Evolutionary conservation across 306 rosid genomes (phyloP).

Genomic region (Castanea sativa): DNA sequence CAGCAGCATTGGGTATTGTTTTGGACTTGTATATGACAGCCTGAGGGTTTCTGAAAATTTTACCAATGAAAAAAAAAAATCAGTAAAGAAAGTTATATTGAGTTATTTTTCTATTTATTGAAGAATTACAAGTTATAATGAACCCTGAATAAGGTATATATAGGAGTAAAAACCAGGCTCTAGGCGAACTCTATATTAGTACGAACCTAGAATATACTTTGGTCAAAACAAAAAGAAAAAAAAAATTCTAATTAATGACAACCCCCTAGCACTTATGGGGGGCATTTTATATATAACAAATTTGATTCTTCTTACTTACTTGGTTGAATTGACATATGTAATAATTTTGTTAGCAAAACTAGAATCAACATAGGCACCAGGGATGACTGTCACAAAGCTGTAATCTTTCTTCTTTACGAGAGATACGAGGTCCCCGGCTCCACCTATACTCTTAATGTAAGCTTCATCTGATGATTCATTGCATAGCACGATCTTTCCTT

Average conservation of each 20-base stretch:
- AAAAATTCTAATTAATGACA: no score
- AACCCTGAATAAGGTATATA: no score
- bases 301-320: conserved; percentile 30
- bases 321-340: conserved; percentile 66
- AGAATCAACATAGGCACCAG: conserved; percentile 36
- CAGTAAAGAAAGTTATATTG: no score
- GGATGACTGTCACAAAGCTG: conserved; percentile 32
- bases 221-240: no score
- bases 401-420: conserved; percentile 20
- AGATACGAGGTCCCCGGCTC: conserved; percentile 54
- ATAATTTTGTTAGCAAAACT: conserved; percentile 37
- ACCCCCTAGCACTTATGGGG: no score
- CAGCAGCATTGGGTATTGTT: conserved; percentile 13
- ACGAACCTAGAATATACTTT: no score
- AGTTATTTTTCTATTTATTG: no score
- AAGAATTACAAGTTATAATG: no score
- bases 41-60: conserved; percentile 42
- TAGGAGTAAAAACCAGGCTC: no score
- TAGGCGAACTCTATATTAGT: no score
- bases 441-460: conserved; percentile 40
- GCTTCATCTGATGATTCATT: conserved; percentile 36
- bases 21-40: conserved; percentile 55
- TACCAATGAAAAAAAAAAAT: no score
- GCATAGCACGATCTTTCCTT: conserved; percentile 69
- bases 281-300: no score